Percentiles rank a stretch among this genome's conserved stretches.
Evolutionary conservation across 768 basidiomycete species (phyloP).

Genomic region (Tylopilus sp.): DNA sequence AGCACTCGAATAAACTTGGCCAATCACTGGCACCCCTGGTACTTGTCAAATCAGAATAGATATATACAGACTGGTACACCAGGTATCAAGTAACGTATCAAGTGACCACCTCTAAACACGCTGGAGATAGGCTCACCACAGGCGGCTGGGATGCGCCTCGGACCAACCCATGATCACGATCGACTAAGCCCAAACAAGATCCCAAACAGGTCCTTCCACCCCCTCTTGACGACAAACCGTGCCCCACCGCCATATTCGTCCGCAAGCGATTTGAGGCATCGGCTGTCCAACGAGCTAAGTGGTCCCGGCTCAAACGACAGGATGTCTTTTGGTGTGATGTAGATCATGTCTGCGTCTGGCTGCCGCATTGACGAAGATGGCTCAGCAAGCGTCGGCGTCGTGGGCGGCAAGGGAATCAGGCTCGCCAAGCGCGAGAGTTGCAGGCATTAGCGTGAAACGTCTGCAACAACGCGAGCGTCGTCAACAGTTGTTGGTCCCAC

Average conservation of each 20-base stretch:
- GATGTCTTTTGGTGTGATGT: too few species aligned
- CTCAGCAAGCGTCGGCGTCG: neutral
- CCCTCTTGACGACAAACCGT: conserved; percentile 38
- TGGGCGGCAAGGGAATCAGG: conserved; percentile 21
- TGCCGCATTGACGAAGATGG: neutral
- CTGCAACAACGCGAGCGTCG: conserved; percentile 58
- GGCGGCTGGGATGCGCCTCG: too few species aligned
- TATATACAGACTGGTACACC: neutral
- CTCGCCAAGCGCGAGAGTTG: conserved; percentile 46
- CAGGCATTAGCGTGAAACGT: too few species aligned
- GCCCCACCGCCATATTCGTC: conserved; percentile 56
- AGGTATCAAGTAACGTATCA: conserved; percentile 3
- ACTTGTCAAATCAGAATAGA: neutral
- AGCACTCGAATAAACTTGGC: too few species aligned
- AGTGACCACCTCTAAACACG: neutral
- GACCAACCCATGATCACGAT: neutral
- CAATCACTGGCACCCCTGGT: too few species aligned
- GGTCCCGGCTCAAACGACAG: conserved; percentile 72
- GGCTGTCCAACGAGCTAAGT: conserved; percentile 63
- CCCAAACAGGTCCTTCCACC: conserved; percentile 47
- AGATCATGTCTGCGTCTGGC: conserved; percentile 28
- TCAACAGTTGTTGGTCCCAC: conserved; percentile 36
- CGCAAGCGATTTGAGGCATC: conserved; percentile 74
- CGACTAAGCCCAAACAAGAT: conserved; percentile 42
- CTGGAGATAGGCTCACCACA: too few species aligned